A percentile compares a stretch with the other conserved stretches of the same genome.
phyloP scores from a whole-genome alignment of 805 yeast species.

The Candida sithepensis region DNA sequence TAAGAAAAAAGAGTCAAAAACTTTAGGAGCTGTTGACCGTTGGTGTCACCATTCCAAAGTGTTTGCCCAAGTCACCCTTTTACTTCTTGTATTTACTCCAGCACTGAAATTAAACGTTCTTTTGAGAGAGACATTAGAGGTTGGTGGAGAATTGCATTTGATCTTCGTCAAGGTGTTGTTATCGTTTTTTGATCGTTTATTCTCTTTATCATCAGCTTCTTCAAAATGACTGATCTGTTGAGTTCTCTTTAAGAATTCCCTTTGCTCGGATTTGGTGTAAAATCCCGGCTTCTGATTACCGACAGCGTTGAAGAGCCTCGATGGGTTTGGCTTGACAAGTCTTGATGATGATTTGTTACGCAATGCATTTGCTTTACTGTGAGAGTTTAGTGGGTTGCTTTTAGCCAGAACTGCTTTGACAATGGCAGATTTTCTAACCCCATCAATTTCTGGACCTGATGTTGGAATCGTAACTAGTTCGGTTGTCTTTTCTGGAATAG shows the following conservation, averaged over 20 bases:
- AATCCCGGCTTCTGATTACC: slow-evolving; percentile 20
- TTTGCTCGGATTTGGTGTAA: slow-evolving; percentile 27
- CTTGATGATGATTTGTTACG: too few relatives aligned
- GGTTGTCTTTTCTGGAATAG: slow-evolving; percentile 52
- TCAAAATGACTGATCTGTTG: slow-evolving; percentile 7
- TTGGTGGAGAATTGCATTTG: neutral
- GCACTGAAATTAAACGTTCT: neutral
- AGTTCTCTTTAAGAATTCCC: slow-evolving; percentile 18
- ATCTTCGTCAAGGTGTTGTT: slow-evolving; percentile 6
- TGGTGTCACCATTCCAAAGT: slow-evolving; percentile 27
- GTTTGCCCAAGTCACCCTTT: slow-evolving; percentile 31
- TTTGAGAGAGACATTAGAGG: neutral
- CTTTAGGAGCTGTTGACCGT: neutral
- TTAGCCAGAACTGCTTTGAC: slow-evolving; percentile 32
- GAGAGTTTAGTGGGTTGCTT: slow-evolving; percentile 3
- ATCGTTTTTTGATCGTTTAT: slow-evolving; percentile 15
- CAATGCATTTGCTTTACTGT: neutral
- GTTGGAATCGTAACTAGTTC: slow-evolving; percentile 61
- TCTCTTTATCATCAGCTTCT: slow-evolving; percentile 24
- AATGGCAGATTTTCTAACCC: slow-evolving; percentile 33
- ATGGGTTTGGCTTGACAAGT: neutral
- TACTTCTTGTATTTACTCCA: slow-evolving; percentile 1
- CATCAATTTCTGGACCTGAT: slow-evolving; percentile 29
- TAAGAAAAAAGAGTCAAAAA: neutral
- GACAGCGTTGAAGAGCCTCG: neutral